A percentile compares a stretch with the other conserved stretches of the same genome.
phyloP scores from a whole-genome alignment of 2,329 filamentous ascomycete genomes.

The Penicillium sp. region DNA sequence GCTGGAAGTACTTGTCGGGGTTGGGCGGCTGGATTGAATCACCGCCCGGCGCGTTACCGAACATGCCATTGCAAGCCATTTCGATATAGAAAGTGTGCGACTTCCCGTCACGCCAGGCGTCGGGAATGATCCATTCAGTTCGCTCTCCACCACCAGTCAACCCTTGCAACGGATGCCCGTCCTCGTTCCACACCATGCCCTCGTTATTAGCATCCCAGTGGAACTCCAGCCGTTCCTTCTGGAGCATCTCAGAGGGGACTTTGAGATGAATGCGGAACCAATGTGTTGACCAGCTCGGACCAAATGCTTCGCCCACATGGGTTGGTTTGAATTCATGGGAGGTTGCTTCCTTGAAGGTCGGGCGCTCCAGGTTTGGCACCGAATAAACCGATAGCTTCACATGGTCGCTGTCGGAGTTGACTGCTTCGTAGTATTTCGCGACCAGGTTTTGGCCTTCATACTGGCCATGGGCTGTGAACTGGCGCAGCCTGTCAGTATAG shows the following conservation, averaged over 20 bases:
- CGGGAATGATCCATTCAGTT: slow-evolving; percentile 86
- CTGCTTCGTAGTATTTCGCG: slow-evolving; percentile 74
- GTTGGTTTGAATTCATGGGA: slow-evolving; percentile 75
- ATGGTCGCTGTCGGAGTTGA: slow-evolving; percentile 68
- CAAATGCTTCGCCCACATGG: slow-evolving; percentile 75
- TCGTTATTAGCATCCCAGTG: slow-evolving; percentile 97
- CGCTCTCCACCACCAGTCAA: slow-evolving; percentile 88
- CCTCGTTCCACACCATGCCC: slow-evolving; percentile 87
- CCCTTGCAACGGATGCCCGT: slow-evolving; percentile 88
- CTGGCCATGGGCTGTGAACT: slow-evolving; percentile 78
- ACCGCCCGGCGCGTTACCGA: slow-evolving; percentile 83
- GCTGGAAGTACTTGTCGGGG: slow-evolving; percentile 77
- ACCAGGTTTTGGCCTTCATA: slow-evolving; percentile 74
- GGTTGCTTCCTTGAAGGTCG: slow-evolving; percentile 81
- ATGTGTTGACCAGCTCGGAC: slow-evolving; percentile 95
- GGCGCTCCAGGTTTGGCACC: slow-evolving; percentile 75
- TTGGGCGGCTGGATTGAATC: slow-evolving; percentile 86
- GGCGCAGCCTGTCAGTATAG: slow-evolving; percentile 78
- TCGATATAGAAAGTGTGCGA: slow-evolving; percentile 92
- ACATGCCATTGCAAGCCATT: slow-evolving; percentile 99
- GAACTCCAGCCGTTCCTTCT: slow-evolving; percentile 85
- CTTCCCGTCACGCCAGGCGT: slow-evolving; percentile 78
- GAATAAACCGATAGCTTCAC: slow-evolving; percentile 86
- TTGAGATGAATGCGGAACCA: slow-evolving; percentile 89
- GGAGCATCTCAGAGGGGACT: slow-evolving; percentile 69